Base-by-base conservation (phyloP, 352 stramenopile genomes). In the Phytopythium helicoides region DNA sequence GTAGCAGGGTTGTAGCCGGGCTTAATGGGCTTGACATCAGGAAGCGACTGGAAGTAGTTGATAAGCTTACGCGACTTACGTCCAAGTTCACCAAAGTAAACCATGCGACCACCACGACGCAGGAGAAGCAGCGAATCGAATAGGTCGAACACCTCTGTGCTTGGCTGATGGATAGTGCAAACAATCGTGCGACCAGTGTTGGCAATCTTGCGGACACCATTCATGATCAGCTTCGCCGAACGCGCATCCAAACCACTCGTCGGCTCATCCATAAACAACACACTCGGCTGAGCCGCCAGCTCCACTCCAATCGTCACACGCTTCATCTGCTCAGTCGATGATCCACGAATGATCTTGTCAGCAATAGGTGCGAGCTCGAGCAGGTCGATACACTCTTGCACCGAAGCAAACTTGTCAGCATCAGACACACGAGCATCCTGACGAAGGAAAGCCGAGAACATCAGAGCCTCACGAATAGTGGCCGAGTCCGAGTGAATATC, bases 111-210 rank as follows among this genome's bases (percentile, higher is more conserved):
- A 31, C 86, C 86, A 31, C 82, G 84, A 53, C 85, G 82, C 6
- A 96, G 60, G 15, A 96, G 68, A 12, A 95, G 54, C 15, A 96
- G 62, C 36, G 80, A 63, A 54, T 96, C 85, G 48, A 81, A 84
- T 26, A 73, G 74, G n/a, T 74, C 54, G 68, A 94, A 96, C 18
- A 95, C 75, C 26, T 71, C 63, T 16, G 66, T 76, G 50, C 63
- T 85, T 12, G 87, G 87, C 62, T 96, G 87, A 47, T 96, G 87
- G 59, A 96, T 95, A 10, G 87, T 96, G 48, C 79, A 85, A 40
- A 89, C 63, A 41, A 94, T 78, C 23, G 85, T 94, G 25, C 81
- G 71, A 14, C 79, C 84, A 23, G 65, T 62, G 50, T 76, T 58
- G 23, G 82, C 78, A 39, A 92, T 68, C 46, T 87, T 83, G 48